These are phyloP conservation scores for Penicillium sclerotiorum DNA, from an alignment of 2,329 filamentous ascomycete genomes.

Conservation along the genomic window DNA sequence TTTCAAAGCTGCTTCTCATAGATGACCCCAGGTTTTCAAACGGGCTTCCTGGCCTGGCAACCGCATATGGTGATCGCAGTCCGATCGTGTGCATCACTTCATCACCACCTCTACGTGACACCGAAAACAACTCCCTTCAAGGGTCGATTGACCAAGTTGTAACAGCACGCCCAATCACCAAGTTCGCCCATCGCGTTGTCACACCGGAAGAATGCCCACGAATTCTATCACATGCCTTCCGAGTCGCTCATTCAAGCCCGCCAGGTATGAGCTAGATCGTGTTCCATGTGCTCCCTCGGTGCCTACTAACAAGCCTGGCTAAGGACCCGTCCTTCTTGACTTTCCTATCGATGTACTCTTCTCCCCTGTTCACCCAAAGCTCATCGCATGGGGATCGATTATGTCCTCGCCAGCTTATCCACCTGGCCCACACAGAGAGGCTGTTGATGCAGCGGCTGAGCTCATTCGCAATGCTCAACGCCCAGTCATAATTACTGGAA, in stretches of 20 bases:
- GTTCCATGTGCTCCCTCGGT: conserved; percentile 20
- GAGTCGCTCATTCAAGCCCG: conserved; percentile 42
- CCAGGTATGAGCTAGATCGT: conserved; percentile 43
- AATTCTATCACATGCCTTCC: conserved; percentile 47
- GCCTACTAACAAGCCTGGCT: neutral
- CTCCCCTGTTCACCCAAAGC: conserved; percentile 39
- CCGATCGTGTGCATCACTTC: conserved; percentile 51
- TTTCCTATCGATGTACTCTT: conserved; percentile 40
- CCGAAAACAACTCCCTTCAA: conserved; percentile 51
- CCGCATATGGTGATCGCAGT: conserved; percentile 49
- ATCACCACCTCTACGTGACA: conserved; percentile 48
- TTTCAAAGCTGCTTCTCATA: neutral
- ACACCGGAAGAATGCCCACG: conserved; percentile 50
- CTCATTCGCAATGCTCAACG: conserved; percentile 39
- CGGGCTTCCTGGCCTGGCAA: conserved; percentile 49
- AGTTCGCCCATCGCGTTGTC: conserved; percentile 50
- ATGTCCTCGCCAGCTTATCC: conserved; percentile 34
- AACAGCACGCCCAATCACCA: conserved; percentile 47
- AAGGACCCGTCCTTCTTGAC: conserved; percentile 25
- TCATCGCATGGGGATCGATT: conserved; percentile 47
- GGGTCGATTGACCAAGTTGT: conserved; percentile 53
- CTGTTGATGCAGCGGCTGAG: conserved; percentile 35
- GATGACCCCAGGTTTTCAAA: conserved; percentile 45
- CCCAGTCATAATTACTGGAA: conserved; percentile 48
- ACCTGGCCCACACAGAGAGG: conserved; percentile 41